phyloP scores from a whole-genome alignment of 2,329 filamentous ascomycete genomes.

The Trichoderma brevicompactum region DNA sequence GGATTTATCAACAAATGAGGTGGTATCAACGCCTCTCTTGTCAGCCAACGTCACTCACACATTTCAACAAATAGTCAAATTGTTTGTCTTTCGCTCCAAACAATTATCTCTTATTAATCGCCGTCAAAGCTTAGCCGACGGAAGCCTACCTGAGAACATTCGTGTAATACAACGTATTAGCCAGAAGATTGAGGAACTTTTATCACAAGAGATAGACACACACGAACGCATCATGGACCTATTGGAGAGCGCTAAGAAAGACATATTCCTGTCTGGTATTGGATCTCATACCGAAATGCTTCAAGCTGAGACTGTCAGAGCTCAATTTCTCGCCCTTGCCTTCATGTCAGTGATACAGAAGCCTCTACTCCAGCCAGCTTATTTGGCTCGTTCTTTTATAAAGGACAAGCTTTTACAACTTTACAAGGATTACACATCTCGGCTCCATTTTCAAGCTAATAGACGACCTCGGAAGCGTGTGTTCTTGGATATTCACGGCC shows the following conservation, averaged over 20 bases:
- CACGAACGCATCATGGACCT: neutral
- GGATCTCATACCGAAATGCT: neutral
- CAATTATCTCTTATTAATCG: neutral
- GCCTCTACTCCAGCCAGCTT: neutral
- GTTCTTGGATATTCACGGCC: conserved; percentile 31
- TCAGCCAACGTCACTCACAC: neutral
- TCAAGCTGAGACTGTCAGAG: neutral
- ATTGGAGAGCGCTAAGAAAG: neutral
- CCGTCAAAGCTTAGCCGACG: neutral
- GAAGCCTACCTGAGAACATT: neutral
- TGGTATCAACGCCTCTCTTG: neutral
- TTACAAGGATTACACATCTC: conserved; percentile 8
- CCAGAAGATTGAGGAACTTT: neutral
- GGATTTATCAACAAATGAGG: neutral
- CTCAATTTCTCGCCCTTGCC: conserved; percentile 7
- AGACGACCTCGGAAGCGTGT: conserved; percentile 15
- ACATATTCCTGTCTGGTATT: conserved; percentile 1
- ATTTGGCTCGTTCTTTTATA: neutral
- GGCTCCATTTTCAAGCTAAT: conserved; percentile 17
- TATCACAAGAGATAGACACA: neutral
- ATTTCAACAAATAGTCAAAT: neutral
- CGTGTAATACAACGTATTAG: neutral
- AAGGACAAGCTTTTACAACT: neutral
- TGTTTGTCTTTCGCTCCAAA: conserved; percentile 1
- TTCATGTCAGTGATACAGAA: neutral